Percentiles rank a stretch among this genome's conserved stretches.
Conservation (phyloP, 2,329 filamentous ascomycete genomes). For the Neofusicoccum parvum region DNA sequence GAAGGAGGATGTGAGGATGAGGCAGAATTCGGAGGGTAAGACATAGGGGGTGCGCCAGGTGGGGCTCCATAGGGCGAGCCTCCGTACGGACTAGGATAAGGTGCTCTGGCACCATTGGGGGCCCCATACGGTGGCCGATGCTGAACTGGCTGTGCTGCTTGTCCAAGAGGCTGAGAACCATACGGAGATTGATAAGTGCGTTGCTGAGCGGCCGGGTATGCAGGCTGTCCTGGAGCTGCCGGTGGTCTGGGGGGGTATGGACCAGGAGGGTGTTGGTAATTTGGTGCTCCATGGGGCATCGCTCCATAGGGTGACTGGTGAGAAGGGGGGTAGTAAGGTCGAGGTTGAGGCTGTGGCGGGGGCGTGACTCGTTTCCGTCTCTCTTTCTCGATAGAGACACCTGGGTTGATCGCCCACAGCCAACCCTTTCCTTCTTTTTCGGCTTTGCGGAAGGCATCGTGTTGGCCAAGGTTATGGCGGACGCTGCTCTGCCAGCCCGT, state of each 20-base stretch:
- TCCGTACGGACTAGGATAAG: slow-evolving; percentile 17
- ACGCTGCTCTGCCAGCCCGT: slow-evolving; percentile 69
- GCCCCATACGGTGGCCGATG: slow-evolving; percentile 13
- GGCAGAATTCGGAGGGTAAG: slow-evolving; percentile 5
- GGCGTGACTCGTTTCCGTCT: slow-evolving; percentile 55
- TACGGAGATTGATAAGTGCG: slow-evolving; percentile 21
- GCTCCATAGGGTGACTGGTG: slow-evolving; percentile 19
- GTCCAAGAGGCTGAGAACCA: slow-evolving; percentile 16
- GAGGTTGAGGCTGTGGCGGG: slow-evolving; percentile 34
- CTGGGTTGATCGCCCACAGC: slow-evolving; percentile 63
- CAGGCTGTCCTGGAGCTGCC: slow-evolving; percentile 13
- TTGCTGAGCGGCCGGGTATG: slow-evolving; percentile 4
- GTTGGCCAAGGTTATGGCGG: slow-evolving; percentile 64
- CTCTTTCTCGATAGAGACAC: slow-evolving; percentile 62
- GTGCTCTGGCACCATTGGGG: slow-evolving; percentile 12
- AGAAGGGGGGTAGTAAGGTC: slow-evolving; percentile 16
- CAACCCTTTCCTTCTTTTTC: slow-evolving; percentile 63
- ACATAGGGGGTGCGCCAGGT: not conserved
- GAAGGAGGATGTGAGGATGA: not conserved
- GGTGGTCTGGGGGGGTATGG: slow-evolving; percentile 20
- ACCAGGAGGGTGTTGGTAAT: slow-evolving; percentile 13
- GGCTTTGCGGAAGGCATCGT: slow-evolving; percentile 61
- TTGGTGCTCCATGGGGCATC: slow-evolving; percentile 8
- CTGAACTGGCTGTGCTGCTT: slow-evolving; percentile 11
- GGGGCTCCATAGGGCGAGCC: slow-evolving; percentile 15